Evolutionary conservation across 345 rosid species (phyloP), one percentile per base, ranked within the genome.

Genomic region (Linum lewisii): DNA sequence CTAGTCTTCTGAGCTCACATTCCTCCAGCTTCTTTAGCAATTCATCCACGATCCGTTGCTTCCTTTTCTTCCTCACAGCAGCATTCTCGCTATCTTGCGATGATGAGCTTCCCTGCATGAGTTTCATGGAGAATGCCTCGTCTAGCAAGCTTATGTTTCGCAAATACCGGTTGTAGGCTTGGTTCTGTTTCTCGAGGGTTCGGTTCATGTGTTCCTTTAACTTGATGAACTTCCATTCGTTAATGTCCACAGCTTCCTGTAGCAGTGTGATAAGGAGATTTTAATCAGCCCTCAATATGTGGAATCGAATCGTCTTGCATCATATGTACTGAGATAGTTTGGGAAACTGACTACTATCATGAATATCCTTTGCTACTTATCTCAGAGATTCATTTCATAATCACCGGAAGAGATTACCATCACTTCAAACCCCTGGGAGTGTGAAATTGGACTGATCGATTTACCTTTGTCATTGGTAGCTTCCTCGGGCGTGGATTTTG

Each of bases 211-310:
- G 79, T 67, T 93, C 90, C 78, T 85, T 87, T 52, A 93, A 70
- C 82, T 81, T 93, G 32, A 78, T 72, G 76, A 89, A 89, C 77
- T 97, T 81, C 99, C 99, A 93, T 63, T 85, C 95, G 52, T 89
- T 93, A 55, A 93, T 77, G 53, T 79, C 78, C 25, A 79, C 77
- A 62, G 92, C 96, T 77, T 93, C 97, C 99, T 89, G 78, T 54
- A 73, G 76, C 57, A 71, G 51, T 24, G 38, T 34, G 50, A 36
- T 14, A 49, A 69, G 47, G 66, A 61, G 47, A 53, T 42, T 51
- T 55, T n/a, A n/a, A 10, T 16, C 55, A 24, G 42, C n/a, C n/a
- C n/a, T n/a, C n/a, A n/a, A n/a, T n/a, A n/a, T n/a, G n/a, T n/a
- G n/a, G n/a, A n/a, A n/a, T n/a, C n/a, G n/a, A n/a, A n/a, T n/a